Evolutionary conservation across 345 rosid genomes (phyloP), one percentile per base, ranked within the genome.

Genomic region (Odontarrhena argentea): DNA sequence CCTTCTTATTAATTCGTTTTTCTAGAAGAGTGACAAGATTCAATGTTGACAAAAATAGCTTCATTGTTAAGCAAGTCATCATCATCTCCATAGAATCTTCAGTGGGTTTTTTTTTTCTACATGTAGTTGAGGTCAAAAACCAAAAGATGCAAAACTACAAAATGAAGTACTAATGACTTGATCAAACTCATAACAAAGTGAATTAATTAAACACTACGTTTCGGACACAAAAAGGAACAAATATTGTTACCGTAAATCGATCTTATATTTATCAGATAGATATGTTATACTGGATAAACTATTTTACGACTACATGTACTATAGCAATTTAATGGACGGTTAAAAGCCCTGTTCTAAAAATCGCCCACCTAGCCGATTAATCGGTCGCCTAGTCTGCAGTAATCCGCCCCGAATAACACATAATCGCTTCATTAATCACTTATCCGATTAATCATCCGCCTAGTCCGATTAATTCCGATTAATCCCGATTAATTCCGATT

Each of bases 1-100:
- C 22, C 12, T 14, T 37, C 37, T 28, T 18, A 4, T 7, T 34
- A 14, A 14, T 45, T 24, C 32, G 3, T 60, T 56, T 55, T 34
- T 68, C 57, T 48, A 37, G 50, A 12, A 38, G 15, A 8, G 55
- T 55, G 55, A 67, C 55, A 35, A 34, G 5, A 34, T 55, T 54
- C 22, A 35, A 44, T 34, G 63, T 24, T 44, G 55, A 44, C 70
- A 55, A 9, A 55, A 12, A 22, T 67, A 55, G 24, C 71, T 56
- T 56, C 56, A 7, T 37, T 32, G 1, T 45, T 55, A 55, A 67
- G 71, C 28, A 67, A 55, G 55, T 9, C 55, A 24, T 44, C 55
- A 24, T 44, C 44, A 12, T 43, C 26, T 54, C 62, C 5, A 12
- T 32, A 22, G 24, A 54, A 36, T 53, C 10, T 45, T 32, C 3